These are phyloP conservation scores for Ophiostoma tasmaniense DNA, from an alignment of 2,329 filamentous ascomycete species.

Conservation along the genomic window DNA sequence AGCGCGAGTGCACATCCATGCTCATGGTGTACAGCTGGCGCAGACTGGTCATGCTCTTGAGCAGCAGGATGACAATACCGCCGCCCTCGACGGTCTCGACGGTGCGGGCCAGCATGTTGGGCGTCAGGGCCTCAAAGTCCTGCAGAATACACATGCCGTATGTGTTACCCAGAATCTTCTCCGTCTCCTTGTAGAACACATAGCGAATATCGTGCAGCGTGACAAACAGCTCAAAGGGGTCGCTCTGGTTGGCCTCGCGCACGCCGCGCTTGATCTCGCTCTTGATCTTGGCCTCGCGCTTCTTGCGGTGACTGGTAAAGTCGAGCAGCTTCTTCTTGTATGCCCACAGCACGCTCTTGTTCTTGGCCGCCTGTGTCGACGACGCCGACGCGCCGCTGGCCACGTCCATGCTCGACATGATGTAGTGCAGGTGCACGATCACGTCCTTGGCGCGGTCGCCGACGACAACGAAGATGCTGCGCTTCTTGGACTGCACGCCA, in stretches of 20 bases:
- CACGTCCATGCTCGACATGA: conserved; percentile 63
- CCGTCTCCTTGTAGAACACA: conserved; percentile 99
- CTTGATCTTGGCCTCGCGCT: conserved; percentile 96
- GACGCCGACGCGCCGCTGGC: conserved; percentile 5
- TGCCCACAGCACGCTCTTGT: conserved; percentile 91
- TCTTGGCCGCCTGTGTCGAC: conserved; percentile 62
- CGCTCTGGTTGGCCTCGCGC: conserved; percentile 82
- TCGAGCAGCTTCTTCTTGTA: conserved; percentile 97
- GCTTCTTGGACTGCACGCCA: conserved; percentile 89
- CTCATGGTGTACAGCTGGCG: conserved; percentile 94
- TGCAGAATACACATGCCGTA: conserved; percentile 78
- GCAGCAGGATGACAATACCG: conserved; percentile 76
- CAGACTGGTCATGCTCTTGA: conserved; percentile 95
- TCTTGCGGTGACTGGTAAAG: conserved; percentile 93
- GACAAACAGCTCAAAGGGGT: conserved; percentile 95
- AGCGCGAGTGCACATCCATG: conserved; percentile 96
- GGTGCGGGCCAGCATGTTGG: conserved; percentile 88
- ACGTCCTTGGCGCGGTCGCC: conserved; percentile 92
- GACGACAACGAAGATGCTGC: conserved; percentile 95
- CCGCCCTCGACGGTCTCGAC: conserved; percentile 98
- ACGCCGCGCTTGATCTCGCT: conserved; percentile 95
- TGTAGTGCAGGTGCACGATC: conserved; percentile 87
- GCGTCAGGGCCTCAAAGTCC: conserved; percentile 95
- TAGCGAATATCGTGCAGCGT: conserved; percentile 96
- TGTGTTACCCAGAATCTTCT: conserved; percentile 96